These are phyloP conservation scores for Cytospora mali DNA, from an alignment of 2,329 filamentous ascomycete species.

Conservation along the genomic window DNA sequence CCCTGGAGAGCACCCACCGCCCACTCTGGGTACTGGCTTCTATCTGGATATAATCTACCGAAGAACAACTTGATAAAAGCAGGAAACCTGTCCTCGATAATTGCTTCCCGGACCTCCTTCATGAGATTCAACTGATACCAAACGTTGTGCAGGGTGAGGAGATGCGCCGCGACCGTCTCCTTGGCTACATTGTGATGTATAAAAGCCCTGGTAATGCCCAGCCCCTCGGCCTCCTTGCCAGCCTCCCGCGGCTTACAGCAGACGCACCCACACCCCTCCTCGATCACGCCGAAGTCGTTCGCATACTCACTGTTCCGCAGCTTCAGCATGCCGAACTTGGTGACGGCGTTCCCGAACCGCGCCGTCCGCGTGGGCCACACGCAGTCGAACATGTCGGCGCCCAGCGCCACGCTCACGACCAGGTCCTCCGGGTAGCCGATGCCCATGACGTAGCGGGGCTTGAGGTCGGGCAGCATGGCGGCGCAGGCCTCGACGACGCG, in stretches of 20 bases:
- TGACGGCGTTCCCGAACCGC: slow-evolving; percentile 93
- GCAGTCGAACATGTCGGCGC: slow-evolving; percentile 99
- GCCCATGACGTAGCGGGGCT: slow-evolving; percentile 99
- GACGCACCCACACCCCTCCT: slow-evolving; percentile 78
- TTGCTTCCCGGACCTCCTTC: slow-evolving; percentile 71
- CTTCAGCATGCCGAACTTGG: slow-evolving; percentile 78
- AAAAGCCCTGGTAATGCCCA: slow-evolving; percentile 85
- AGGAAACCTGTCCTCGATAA: slow-evolving; percentile 80
- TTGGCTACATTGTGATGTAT: slow-evolving; percentile 91
- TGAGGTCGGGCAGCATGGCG: slow-evolving; percentile 78
- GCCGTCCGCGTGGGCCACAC: slow-evolving; percentile 98
- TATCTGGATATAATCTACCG: slow-evolving; percentile 67
- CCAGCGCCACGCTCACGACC: slow-evolving; percentile 88
- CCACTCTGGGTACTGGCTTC: slow-evolving; percentile 76
- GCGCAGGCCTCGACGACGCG: slow-evolving; percentile 88
- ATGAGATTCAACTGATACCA: slow-evolving; percentile 89
- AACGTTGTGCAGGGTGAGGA: slow-evolving; percentile 93
- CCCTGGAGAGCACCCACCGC: slow-evolving; percentile 75
- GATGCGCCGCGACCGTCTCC: slow-evolving; percentile 85
- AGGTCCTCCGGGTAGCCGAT: slow-evolving; percentile 97
- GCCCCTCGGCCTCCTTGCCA: slow-evolving; percentile 51
- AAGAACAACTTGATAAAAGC: slow-evolving; percentile 81
- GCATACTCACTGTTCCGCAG: slow-evolving; percentile 76
- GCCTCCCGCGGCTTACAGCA: slow-evolving; percentile 70
- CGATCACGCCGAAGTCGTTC: slow-evolving; percentile 80